A percentile compares a stretch with the other conserved stretches of the same genome.
phyloP scores from a whole-genome alignment of 306 rosid species.

The Fragaria iinumae region DNA sequence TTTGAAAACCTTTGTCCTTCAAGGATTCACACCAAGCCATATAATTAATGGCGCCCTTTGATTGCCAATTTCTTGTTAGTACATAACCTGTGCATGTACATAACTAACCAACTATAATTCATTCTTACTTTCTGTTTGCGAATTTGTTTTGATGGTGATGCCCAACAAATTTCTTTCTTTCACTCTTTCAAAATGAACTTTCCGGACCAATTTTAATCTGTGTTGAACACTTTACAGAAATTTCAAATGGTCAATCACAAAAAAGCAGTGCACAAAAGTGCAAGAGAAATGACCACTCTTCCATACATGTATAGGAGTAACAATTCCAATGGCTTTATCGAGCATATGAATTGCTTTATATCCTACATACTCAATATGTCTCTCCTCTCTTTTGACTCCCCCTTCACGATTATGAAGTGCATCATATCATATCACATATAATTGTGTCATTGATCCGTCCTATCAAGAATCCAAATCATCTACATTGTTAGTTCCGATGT shows the following conservation, averaged over 20 bases:
- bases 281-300: conserved; percentile 22
- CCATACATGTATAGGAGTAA: conserved; percentile 27
- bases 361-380: conserved; percentile 56
- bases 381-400: conserved; percentile 66
- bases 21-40: too few species aligned
- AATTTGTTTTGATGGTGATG: conserved; percentile 34
- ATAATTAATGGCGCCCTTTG: too few species aligned
- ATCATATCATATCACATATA: background rate
- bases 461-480: conserved; percentile 17
- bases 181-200: conserved; percentile 35
- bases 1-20: too few species aligned
- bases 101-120: too few species aligned
- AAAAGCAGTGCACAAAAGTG: conserved; percentile 25
- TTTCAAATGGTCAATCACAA: conserved; percentile 33
- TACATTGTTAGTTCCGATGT: conserved; percentile 26
- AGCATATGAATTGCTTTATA: conserved; percentile 41
- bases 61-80: too few species aligned
- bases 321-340: conserved; percentile 48
- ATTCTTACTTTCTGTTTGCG: background rate
- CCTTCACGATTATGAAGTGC: conserved; percentile 20
- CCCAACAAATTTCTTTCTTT: conserved; percentile 37
- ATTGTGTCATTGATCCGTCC: conserved; percentile 5
- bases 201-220: conserved; percentile 30
- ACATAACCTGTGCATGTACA: too few species aligned
- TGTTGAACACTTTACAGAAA: conserved; percentile 38